Conservation (phyloP, 1,284 basidiomycete genomes). For the Abortiporus biennis region DNA sequence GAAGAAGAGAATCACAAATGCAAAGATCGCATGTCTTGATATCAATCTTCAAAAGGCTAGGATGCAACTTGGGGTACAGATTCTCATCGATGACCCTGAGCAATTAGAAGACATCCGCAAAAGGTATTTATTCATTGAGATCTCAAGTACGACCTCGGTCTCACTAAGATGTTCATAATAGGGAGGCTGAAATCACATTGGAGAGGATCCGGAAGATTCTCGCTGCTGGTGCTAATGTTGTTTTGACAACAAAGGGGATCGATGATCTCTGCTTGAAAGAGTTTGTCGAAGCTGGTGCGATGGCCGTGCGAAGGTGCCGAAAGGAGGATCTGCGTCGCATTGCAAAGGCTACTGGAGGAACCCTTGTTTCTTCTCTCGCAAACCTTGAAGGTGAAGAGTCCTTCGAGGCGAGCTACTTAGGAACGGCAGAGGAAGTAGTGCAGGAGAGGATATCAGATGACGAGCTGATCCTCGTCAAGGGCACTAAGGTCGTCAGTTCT, state of each 20-base stretch:
- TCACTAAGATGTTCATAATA: conserved; percentile 23
- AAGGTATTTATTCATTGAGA: conserved; percentile 43
- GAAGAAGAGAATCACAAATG: conserved; percentile 91
- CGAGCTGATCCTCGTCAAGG: conserved; percentile 95
- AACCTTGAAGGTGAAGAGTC: conserved; percentile 99
- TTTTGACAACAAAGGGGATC: conserved; percentile 98
- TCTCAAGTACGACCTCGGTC: neutral
- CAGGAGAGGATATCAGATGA: conserved; percentile 99
- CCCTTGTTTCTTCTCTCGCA: conserved; percentile 87
- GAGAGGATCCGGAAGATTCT: conserved; percentile 97
- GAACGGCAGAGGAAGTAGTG: conserved; percentile 90
- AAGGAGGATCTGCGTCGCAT: conserved; percentile 98
- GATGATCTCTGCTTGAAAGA: conserved; percentile 98
- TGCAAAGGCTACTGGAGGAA: conserved; percentile 95
- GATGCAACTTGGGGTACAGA: conserved; percentile 98
- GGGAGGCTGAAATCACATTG: conserved; percentile 94
- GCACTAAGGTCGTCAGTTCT: conserved; percentile 94
- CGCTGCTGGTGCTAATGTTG: conserved; percentile 93
- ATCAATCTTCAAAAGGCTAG: conserved; percentile 97
- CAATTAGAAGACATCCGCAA: conserved; percentile 96
- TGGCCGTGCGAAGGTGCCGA: conserved; percentile 96
- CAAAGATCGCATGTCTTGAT: conserved; percentile 98
- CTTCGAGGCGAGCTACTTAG: conserved; percentile 88
- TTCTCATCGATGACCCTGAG: conserved; percentile 95
- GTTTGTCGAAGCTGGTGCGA: conserved; percentile 98